A percentile compares a stretch with the other conserved stretches of the same genome.
Evolutionary conservation across 2,329 filamentous ascomycete genomes (phyloP).

Genomic region (Akanthomyces lecanii): DNA sequence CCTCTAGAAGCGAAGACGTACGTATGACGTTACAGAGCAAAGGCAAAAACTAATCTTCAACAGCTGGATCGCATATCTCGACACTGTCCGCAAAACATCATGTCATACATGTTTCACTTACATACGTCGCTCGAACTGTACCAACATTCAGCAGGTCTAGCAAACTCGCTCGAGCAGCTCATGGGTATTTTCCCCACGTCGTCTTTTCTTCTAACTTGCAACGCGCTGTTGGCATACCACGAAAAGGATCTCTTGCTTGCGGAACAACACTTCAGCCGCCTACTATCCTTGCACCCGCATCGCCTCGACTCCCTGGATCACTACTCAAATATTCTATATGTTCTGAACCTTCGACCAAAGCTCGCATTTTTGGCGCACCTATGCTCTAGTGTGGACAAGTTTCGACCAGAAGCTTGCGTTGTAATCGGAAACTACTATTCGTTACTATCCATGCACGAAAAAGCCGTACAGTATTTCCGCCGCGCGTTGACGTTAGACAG

Average conservation of each 20-base stretch:
- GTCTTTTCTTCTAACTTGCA: conserved; percentile 85
- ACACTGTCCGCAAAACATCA: conserved; percentile 81
- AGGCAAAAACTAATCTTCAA: conserved; percentile 23
- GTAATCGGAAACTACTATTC: conserved; percentile 98
- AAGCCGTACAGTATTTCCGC: conserved; percentile 96
- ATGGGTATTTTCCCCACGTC: conserved; percentile 81
- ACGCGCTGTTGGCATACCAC: conserved; percentile 84
- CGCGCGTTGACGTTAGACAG: conserved; percentile 87
- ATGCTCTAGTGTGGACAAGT: conserved; percentile 88
- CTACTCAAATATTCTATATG: conserved; percentile 96
- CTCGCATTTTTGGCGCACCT: conserved; percentile 89
- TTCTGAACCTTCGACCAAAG: conserved; percentile 82
- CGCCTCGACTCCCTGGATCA: conserved; percentile 87
- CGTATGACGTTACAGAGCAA: conserved; percentile 28
- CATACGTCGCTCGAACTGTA: conserved; percentile 90
- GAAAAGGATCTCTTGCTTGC: conserved; percentile 72
- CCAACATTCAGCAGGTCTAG: conserved; percentile 72
- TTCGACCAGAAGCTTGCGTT: conserved; percentile 93
- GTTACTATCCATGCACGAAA: conserved; percentile 89
- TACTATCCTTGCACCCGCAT: conserved; percentile 70
- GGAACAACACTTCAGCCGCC: conserved; percentile 67
- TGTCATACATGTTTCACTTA: conserved; percentile 91
- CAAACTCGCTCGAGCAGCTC: conserved; percentile 71
- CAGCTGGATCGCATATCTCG: conserved; percentile 68
- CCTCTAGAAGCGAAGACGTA: conserved; percentile 78